Evolutionary conservation across 2,329 filamentous ascomycete genomes (phyloP), one percentile per base, ranked within the genome.

Genomic region (Neonectria coccinea): DNA sequence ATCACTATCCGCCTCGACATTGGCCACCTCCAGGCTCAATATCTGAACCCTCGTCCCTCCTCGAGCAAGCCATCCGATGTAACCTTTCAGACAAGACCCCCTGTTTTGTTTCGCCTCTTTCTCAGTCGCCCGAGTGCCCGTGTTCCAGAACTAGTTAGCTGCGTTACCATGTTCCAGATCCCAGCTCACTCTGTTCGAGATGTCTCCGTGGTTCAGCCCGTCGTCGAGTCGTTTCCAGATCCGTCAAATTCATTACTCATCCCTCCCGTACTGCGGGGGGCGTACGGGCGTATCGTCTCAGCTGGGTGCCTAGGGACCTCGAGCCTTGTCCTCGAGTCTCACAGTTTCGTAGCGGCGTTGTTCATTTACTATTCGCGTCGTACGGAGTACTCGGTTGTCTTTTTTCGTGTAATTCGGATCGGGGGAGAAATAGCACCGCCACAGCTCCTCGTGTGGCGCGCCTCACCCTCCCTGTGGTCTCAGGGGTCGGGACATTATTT

Each of bases 1-100:
- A 55, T 48, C 42, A 36, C n/a, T 45, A 56, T 56, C 36, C 12
- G 27, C 25, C 39, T 41, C 27, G 36, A 52, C 11, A 45, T 31
- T 41, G 36, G 56, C 61, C 42, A 54, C 50, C 55, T 31, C 55
- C 44, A 50, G 22, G 20, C 53, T 59, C 50, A 52, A 48, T 55
- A 20, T 44, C 25, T 22, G 14, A 45, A 31, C 56, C 47, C 56
- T 56, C 56, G 56, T 56, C 44, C 44, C 29, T 59, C 52, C 44
- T 29, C 31, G 50, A 54, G 33, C 50, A 59, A 42, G 44, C 44
- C 36, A 45, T 58, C 51, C 22, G 51, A 59, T 64, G 56, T 52
- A 64, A 64, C 61, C 50, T 56, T 63, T 56, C 62, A 65, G 54
- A 57, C 53, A 53, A 47, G 50, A 58, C 50, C 53, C 62, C 62